Conservation (phyloP, 108 stramenopile species). For the Nitzschia sp. region DNA sequence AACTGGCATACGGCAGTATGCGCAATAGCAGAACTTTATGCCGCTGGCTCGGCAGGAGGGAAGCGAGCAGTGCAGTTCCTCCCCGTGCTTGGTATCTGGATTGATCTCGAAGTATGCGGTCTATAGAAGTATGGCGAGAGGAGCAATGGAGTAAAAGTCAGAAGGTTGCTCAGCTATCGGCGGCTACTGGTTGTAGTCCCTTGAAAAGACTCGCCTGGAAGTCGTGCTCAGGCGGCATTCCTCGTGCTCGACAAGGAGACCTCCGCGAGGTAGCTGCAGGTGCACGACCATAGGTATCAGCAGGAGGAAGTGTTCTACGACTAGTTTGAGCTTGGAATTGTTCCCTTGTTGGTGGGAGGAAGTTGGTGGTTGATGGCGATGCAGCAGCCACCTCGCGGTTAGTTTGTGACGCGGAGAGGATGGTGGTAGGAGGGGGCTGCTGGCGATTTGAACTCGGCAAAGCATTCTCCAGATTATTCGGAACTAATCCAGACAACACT, state of each 20-base stretch:
- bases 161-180: neutral
- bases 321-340: no score
- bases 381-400: no score
- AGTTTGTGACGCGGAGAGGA: no score
- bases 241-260: slow-evolving; percentile 80
- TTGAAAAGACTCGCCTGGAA: slow-evolving; percentile 79
- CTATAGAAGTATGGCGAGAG: slow-evolving; percentile 19
- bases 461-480: no score
- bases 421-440: no score
- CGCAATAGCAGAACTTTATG: slow-evolving; percentile 68
- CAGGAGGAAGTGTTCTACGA: no score
- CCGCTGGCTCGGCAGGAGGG: slow-evolving; percentile 54
- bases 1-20: slow-evolving; percentile 65
- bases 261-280: neutral
- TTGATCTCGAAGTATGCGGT: slow-evolving; percentile 62
- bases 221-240: slow-evolving; percentile 89
- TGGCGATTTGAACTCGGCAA: no score
- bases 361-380: no score
- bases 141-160: neutral
- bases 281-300: no score
- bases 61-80: slow-evolving; percentile 60
- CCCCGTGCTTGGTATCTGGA: slow-evolving; percentile 54
- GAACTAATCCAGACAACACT: no score
- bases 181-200: neutral
- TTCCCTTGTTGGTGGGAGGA: no score